Evolutionary conservation across 164 flowering plant species (phyloP).

Genomic region (Vitis rotundifolia): DNA sequence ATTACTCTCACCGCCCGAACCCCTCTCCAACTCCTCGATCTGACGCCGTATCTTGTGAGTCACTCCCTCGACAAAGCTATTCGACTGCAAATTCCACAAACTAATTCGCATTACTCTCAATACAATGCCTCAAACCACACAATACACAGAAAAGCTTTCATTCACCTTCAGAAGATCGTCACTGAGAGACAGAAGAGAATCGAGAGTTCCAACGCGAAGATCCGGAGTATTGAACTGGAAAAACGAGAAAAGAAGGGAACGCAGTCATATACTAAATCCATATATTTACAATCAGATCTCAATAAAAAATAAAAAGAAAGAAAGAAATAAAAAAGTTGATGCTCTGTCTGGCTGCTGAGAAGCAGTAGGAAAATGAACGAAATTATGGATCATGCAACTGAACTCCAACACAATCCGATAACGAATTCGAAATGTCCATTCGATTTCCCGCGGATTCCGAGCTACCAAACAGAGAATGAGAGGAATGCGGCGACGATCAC

Average conservation of each 20-base stretch:
- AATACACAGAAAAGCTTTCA: too few relatives aligned
- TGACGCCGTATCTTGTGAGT: slow-evolving; percentile 92
- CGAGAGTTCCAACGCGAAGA: slow-evolving; percentile 95
- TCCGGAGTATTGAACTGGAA: slow-evolving; percentile 83
- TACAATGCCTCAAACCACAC: too few relatives aligned
- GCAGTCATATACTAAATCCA: too few relatives aligned
- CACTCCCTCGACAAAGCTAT: slow-evolving; percentile 83
- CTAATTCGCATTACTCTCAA: too few relatives aligned
- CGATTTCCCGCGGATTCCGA: too few relatives aligned
- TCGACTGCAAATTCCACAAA: slow-evolving; percentile 54
- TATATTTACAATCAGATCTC: neutral
- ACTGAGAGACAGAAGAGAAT: slow-evolving; percentile 88
- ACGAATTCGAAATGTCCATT: too few relatives aligned
- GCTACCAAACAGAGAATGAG: too few relatives aligned
- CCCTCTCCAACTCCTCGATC: slow-evolving; percentile 90
- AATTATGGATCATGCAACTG: too few relatives aligned
- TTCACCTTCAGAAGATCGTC: slow-evolving; percentile 88
- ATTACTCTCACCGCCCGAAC: slow-evolving; percentile 58
- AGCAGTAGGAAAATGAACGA: too few relatives aligned
- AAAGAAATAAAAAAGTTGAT: slow-evolving; percentile 1
- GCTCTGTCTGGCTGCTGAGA: too few relatives aligned
- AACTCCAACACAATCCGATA: too few relatives aligned
- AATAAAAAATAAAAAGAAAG: neutral
- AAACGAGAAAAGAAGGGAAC: neutral
- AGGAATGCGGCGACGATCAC: slow-evolving; percentile 22